Conservation (phyloP, 2,329 filamentous ascomycete genomes). For the Fusarium abutilonis region DNA sequence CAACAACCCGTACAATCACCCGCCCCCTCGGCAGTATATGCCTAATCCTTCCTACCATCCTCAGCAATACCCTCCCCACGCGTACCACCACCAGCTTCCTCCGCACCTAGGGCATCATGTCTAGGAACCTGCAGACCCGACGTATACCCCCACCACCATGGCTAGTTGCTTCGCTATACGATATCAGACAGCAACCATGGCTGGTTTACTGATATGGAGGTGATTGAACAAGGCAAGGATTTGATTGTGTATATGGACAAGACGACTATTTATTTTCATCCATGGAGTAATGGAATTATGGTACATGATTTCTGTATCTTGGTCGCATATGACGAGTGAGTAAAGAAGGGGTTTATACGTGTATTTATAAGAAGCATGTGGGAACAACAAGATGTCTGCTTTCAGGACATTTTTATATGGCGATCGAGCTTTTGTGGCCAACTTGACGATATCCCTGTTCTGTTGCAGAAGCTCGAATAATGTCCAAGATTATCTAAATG, state of each 20-base stretch:
- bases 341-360: not conserved
- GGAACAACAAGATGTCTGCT: not conserved
- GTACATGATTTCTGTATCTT: conserved; percentile 5
- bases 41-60: not conserved
- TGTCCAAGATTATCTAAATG: too few relatives aligned
- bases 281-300: not conserved
- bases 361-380: conserved; percentile 19
- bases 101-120: conserved; percentile 28
- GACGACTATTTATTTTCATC: not conserved
- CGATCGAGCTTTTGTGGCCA: too few relatives aligned
- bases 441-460: too few relatives aligned
- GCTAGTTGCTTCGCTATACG: not conserved
- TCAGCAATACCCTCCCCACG: conserved; percentile 20
- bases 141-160: not conserved
- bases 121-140: conserved; percentile 8
- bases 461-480: too few relatives aligned
- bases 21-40: conserved; percentile 23
- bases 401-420: not conserved
- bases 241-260: not conserved
- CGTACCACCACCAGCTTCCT: conserved; percentile 24
- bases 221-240: not conserved
- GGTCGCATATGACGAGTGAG: not conserved
- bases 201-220: not conserved
- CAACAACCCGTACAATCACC: conserved; percentile 2
- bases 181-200: not conserved